A percentile compares a stretch with the other conserved stretches of the same genome.
Conservation (phyloP, 75 land plant species). For the Cryptomeria japonica region DNA sequence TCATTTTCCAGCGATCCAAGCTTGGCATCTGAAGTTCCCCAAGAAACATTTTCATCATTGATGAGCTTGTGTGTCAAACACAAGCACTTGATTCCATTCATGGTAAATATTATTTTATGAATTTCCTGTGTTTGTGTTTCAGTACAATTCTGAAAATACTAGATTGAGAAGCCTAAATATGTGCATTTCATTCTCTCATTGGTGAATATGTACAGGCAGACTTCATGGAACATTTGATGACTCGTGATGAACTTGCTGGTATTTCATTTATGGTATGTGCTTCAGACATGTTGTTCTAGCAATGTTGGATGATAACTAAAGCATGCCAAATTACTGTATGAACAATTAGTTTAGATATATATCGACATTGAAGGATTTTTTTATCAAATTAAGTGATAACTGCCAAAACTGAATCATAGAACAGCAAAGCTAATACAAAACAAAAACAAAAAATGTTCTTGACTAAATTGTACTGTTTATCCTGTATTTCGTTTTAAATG, state of each 20-base stretch:
- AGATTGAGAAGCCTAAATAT: not conserved
- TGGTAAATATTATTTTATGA: slow-evolving; percentile 11
- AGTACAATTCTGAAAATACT: not conserved
- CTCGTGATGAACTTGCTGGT: not conserved
- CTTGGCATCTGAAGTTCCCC: slow-evolving; percentile 10
- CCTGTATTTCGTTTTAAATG: not conserved
- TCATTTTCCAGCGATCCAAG: slow-evolving; percentile 11
- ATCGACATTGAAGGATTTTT: not conserved
- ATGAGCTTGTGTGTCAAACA: slow-evolving; percentile 18
- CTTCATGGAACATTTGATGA: slow-evolving; percentile 22
- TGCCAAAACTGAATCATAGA: not conserved
- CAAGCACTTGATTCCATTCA: slow-evolving; percentile 15
- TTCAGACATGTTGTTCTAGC: not conserved
- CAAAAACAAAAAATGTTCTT: not conserved
- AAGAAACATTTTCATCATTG: slow-evolving; percentile 15
- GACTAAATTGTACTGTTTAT: not conserved
- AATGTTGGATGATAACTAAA: not conserved
- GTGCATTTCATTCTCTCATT: not conserved
- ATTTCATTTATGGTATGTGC: slow-evolving; percentile 11
- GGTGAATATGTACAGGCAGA: slow-evolving; percentile 11
- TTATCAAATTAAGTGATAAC: not conserved
- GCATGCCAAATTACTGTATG: not conserved
- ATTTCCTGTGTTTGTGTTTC: not conserved
- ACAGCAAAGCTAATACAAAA: not conserved
- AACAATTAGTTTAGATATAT: not conserved